A percentile compares a stretch with the other conserved stretches of the same genome.
Evolutionary conservation across 1,139 yeast species (phyloP).

Genomic region (Scheffersomyces parashehatae): DNA sequence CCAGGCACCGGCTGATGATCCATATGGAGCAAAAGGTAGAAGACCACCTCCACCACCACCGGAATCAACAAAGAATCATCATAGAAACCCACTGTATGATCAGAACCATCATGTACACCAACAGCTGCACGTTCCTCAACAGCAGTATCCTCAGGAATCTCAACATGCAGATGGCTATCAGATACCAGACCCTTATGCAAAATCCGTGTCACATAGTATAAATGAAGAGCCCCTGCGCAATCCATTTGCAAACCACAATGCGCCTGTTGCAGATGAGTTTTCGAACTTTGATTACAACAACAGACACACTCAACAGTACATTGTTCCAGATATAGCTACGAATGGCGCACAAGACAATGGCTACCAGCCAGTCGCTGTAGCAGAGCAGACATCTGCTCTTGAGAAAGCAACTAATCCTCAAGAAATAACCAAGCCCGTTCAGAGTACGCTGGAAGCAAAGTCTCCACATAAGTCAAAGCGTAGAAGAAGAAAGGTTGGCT

Average conservation of each 20-base stretch:
- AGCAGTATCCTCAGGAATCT: constrained; percentile 11
- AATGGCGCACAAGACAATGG: not conserved
- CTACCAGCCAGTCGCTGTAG: not conserved
- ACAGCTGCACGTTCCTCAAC: constrained; percentile 12
- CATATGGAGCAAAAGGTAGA: constrained; percentile 20
- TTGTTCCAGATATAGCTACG: constrained; percentile 15
- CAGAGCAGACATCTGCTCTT: not conserved
- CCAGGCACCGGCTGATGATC: constrained; percentile 36
- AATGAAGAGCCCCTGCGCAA: constrained; percentile 4
- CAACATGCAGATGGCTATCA: constrained; percentile 5
- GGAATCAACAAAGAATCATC: constrained; percentile 9
- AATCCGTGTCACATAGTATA: constrained; percentile 1
- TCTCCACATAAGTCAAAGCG: constrained; percentile 32
- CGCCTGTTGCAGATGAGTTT: constrained; percentile 14
- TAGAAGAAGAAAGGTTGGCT: constrained; percentile 72
- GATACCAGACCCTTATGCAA: constrained; percentile 9
- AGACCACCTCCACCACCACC: constrained; percentile 27
- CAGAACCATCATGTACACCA: constrained; percentile 10
- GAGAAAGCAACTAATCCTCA: not conserved
- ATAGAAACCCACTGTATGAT: constrained; percentile 13
- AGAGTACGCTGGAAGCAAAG: not conserved
- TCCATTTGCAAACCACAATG: constrained; percentile 16
- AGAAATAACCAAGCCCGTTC: constrained; percentile 1
- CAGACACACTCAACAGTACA: constrained; percentile 15
- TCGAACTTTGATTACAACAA: constrained; percentile 35